Percentiles rank a stretch among this genome's conserved stretches.
These are phyloP conservation scores for Mortierella sp. DNA, from an alignment of 371 early-diverging fungal species.

Conservation along the genomic window DNA sequence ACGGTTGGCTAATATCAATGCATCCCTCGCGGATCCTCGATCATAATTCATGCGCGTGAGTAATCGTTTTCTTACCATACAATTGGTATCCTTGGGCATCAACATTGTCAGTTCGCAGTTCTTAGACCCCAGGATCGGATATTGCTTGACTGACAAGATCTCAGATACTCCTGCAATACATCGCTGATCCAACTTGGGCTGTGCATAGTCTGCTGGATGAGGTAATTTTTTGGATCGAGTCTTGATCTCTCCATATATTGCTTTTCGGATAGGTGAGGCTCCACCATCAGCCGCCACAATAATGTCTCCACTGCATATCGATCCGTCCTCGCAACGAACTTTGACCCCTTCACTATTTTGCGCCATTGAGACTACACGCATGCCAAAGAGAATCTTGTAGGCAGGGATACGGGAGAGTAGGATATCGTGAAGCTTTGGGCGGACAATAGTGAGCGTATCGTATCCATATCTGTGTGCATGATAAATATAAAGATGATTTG, in stretches of 20 bases:
- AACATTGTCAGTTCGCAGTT: constrained; percentile 34
- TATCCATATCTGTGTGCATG: constrained; percentile 40
- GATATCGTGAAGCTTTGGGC: constrained; percentile 41
- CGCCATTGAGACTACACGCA: constrained; percentile 24
- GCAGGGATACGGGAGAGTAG: constrained; percentile 46
- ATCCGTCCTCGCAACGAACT: constrained; percentile 40
- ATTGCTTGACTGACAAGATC: constrained; percentile 25
- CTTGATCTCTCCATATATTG: constrained; percentile 28
- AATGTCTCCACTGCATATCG: constrained; percentile 37
- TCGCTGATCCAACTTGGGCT: constrained; percentile 29
- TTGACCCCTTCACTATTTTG: constrained; percentile 39
- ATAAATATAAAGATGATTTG: not conserved
- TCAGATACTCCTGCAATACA: constrained; percentile 37
- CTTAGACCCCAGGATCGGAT: constrained; percentile 22
- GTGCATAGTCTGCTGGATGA: constrained; percentile 28
- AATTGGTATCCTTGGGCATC: constrained; percentile 36
- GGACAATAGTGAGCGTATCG: constrained; percentile 35
- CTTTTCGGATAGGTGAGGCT: constrained; percentile 31
- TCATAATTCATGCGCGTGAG: not conserved
- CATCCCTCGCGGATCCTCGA: not conserved
- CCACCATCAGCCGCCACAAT: constrained; percentile 47
- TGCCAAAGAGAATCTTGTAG: constrained; percentile 45
- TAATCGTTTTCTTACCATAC: constrained; percentile 22
- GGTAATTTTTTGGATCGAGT: constrained; percentile 24
- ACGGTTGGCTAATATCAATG: not conserved